Base-by-base conservation (phyloP, 305 asterid genomes). In the Solanum hybrid region DNA sequence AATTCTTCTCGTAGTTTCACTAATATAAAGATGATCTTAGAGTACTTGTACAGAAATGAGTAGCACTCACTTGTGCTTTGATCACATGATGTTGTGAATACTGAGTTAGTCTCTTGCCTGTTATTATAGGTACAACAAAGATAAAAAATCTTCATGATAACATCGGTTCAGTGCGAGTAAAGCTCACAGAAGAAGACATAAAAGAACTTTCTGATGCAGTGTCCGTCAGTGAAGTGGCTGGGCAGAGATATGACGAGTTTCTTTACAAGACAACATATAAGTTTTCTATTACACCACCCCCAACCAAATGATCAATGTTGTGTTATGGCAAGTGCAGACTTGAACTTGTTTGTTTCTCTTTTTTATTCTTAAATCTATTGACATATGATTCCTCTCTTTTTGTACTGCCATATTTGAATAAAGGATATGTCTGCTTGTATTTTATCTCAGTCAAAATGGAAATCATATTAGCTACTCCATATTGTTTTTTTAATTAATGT, bases 51-150 rank as follows among this genome's bases (percentile, higher is more conserved):
- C 27, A 40, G 26, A 80, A 40, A 80, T 2, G 2, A 75, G 24
- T 31, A 75, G 38, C 80, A 75, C 26, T 75, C 40, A 75, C 80
- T 75, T 76, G 71, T 81, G 14, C 37, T 26, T 81, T 81, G 66
- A 81, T 81, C 2, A 42, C 36, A 81, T 27, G 26, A 17, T 14
- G 37, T 1, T 81, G 27, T 81, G 86, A 81, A 46, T 27, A 82
- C 87, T 46, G 38, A 42, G 37, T 27, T 14, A 40, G 71, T 35
- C 29, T 46, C 72, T 31, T 46, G 27, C 1, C 40, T 82, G 29
- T 29, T 82, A 46, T 29, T 40, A 26, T 46, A 95, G 98, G 98
- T 79, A 93, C 96, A 13, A 93, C 95, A 6, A 95, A 93, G 93
- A 91, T 92, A 10, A 93, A 90, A 35, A 91, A 94, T 90, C 94